Conservation (phyloP, 2,329 filamentous ascomycete species). For the Colletotrichum neosansevieriae region DNA sequence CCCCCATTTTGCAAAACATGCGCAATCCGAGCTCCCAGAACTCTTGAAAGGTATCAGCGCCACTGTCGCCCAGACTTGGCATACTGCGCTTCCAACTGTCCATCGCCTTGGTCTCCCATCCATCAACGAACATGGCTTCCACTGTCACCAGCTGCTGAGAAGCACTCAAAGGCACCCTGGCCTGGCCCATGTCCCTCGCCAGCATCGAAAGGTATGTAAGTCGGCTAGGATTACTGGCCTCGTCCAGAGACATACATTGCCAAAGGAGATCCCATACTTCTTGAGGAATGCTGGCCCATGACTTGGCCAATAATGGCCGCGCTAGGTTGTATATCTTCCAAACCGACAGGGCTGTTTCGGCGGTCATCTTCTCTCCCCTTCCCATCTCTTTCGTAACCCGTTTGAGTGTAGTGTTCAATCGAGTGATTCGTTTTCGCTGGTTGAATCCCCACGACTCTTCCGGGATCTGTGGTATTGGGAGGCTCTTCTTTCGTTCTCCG, state of each 20-base stretch:
- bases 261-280: constrained; percentile 76
- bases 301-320: constrained; percentile 56
- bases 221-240: constrained; percentile 64
- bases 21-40: constrained; percentile 76
- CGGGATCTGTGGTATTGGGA: constrained; percentile 51
- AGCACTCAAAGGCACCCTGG: constrained; percentile 65
- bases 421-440: constrained; percentile 53
- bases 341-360: constrained; percentile 52
- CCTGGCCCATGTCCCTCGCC: constrained; percentile 73
- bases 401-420: constrained; percentile 50
- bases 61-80: constrained; percentile 61
- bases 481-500: constrained; percentile 21
- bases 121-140: constrained; percentile 74
- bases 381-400: constrained; percentile 47
- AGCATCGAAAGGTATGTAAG: constrained; percentile 72
- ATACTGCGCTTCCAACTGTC: constrained; percentile 73
- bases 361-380: constrained; percentile 43
- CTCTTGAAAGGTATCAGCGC: constrained; percentile 59
- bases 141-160: constrained; percentile 75
- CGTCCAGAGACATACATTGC: constrained; percentile 67
- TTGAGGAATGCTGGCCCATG: constrained; percentile 67
- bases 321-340: constrained; percentile 66
- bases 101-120: constrained; percentile 69
- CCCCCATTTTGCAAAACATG: constrained; percentile 70
- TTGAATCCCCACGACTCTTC: constrained; percentile 52